Conservation (phyloP, 768 basidiomycete species). For the Pholiota microspora region DNA sequence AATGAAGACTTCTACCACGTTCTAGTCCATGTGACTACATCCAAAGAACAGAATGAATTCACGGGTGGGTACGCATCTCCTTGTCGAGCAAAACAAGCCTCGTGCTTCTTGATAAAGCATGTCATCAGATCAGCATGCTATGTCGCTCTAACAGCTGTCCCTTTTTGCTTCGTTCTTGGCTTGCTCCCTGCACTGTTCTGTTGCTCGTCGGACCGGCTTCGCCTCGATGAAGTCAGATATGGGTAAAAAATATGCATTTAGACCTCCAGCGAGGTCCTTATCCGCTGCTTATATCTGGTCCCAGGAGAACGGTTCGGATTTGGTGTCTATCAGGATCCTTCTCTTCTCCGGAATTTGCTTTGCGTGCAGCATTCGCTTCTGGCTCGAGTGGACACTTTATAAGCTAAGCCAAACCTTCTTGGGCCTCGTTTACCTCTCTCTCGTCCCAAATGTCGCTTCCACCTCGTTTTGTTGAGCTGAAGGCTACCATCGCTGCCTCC, state of each 20-base stretch:
- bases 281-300: background rate
- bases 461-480: constrained; percentile 56
- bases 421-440: background rate
- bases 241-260: background rate
- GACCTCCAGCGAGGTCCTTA: background rate
- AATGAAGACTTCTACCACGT: background rate
- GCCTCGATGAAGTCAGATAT: background rate
- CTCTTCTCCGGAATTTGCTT: background rate
- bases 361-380: background rate
- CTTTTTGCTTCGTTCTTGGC: background rate
- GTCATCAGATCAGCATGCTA: background rate
- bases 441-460: constrained; percentile 26
- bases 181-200: background rate
- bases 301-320: background rate
- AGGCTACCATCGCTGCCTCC: constrained; percentile 50
- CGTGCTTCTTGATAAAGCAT: background rate
- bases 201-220: background rate
- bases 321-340: background rate
- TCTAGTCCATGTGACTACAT: background rate
- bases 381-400: background rate
- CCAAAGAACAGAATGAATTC: background rate
- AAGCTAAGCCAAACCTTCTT: background rate
- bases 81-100: background rate
- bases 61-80: background rate
- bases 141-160: background rate